Evolutionary conservation across 1,284 basidiomycete species (phyloP).

Genomic region (Tetrapyrgos nigripes): DNA sequence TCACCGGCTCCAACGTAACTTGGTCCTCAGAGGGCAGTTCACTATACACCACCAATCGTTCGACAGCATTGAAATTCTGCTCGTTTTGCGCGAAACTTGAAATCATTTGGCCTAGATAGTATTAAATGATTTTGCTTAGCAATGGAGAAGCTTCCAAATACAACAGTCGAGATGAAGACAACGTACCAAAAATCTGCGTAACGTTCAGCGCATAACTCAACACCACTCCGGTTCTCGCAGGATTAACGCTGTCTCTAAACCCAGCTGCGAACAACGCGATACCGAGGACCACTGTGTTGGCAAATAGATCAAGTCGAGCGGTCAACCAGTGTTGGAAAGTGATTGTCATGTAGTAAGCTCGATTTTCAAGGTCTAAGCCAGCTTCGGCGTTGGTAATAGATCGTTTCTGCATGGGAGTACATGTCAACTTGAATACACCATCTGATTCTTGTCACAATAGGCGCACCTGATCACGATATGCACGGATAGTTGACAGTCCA

Average conservation of each 20-base stretch:
- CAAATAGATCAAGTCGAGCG: conserved; percentile 71
- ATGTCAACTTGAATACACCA: background rate
- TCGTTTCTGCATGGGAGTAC: conserved; percentile 36
- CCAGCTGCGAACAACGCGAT: conserved; percentile 74
- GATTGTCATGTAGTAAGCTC: conserved; percentile 83
- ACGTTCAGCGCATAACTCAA: conserved; percentile 68
- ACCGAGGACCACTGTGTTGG: conserved; percentile 75
- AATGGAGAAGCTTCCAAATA: background rate
- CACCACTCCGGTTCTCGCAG: conserved; percentile 65
- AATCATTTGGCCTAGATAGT: conserved; percentile 56
- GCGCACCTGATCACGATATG: conserved; percentile 48
- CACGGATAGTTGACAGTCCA: conserved; percentile 51
- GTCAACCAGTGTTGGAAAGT: conserved; percentile 49
- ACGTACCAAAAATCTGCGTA: conserved; percentile 61
- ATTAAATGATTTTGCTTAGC: conserved; percentile 8
- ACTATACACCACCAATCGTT: conserved; percentile 66
- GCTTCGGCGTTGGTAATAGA: conserved; percentile 59
- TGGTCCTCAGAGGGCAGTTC: conserved; percentile 59
- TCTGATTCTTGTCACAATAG: background rate
- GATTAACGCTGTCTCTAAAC: conserved; percentile 41
- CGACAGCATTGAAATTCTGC: conserved; percentile 78
- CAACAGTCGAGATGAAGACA: conserved; percentile 3
- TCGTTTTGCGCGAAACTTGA: conserved; percentile 65
- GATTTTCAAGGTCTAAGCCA: conserved; percentile 76
- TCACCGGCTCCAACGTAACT: conserved; percentile 21